phyloP scores from a whole-genome alignment of 495 filamentous ascomycete species.

The Talaromyces stipitatus region DNA sequence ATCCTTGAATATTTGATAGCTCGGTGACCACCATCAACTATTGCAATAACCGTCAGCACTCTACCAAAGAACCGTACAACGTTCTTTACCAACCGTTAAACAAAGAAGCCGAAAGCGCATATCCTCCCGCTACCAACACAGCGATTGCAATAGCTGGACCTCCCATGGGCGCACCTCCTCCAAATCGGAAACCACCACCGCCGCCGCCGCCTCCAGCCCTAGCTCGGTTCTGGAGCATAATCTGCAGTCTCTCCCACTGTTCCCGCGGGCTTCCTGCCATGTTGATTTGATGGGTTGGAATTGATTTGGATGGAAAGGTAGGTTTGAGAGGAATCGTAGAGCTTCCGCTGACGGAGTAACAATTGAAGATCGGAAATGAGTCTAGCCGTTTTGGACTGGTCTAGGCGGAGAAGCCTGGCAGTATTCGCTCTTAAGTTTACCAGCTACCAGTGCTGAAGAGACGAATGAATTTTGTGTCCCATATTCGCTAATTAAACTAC shows the following conservation, averaged over 20 bases:
- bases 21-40: slow-evolving; percentile 96
- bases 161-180: slow-evolving; percentile 39
- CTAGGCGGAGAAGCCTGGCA: slow-evolving; percentile 2
- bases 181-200: slow-evolving; percentile 37
- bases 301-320: slow-evolving; percentile 15
- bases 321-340: slow-evolving; percentile 20
- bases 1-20: slow-evolving; percentile 97
- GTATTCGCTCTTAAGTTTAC: not conserved
- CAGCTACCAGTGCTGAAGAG: no score
- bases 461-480: not conserved
- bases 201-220: slow-evolving; percentile 29
- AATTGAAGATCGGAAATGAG: not conserved
- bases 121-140: slow-evolving; percentile 56
- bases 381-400: slow-evolving; percentile 1
- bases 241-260: slow-evolving; percentile 57
- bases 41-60: slow-evolving; percentile 6
- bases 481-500: slow-evolving; percentile 6
- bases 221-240: slow-evolving; percentile 49
- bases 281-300: slow-evolving; percentile 19
- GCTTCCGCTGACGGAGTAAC: slow-evolving; percentile 15
- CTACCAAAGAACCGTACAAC: not conserved
- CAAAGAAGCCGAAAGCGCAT: slow-evolving; percentile 71
- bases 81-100: slow-evolving; percentile 67
- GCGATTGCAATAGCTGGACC: slow-evolving; percentile 42
- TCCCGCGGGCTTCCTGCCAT: slow-evolving; percentile 56